Base-by-base conservation (phyloP, 441 rosid genomes). In the Mallotus japonicus region DNA sequence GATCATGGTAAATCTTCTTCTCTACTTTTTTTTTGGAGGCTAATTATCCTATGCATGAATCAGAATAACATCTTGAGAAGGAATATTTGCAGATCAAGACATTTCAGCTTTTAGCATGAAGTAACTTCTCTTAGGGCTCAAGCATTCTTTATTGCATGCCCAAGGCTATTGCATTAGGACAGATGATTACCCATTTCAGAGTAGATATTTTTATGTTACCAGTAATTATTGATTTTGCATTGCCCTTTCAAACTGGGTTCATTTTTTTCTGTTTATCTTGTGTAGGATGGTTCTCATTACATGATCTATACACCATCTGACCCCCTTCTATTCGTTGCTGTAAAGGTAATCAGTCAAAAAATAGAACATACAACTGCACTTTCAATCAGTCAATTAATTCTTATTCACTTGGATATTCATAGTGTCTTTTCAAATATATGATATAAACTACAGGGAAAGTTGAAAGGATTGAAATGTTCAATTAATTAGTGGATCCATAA, bases 221-320 rank as follows among this genome's bases (percentile, higher is more conserved):
- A 34, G 11, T 53, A 4, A 53, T 11, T 14, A 5, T 40, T 8
- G 5, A 17, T 37, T 37, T 55, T 40, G 62, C 60, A 22, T 34
- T 62, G 49, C 59, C 34, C 19, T 53, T 24, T 7, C 15, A 37
- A 3, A 42, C 16, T 24, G 42, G 13, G 17, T 6, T 42, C 4
- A 68, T 59, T 67, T 49, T 42, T 24, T 69, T 69, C 49, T 8
- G 13, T 75, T 53, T 72, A 63, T 19, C 61, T 72, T 64, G 49
- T 78, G 76, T 91, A 95, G 99, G 98, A 92, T 81, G 98, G 98
- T 69, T 79, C 90, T 62, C 97, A 92, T 86, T 95, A 86, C 85
- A 95, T 92, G 98, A 87, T 91, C 37, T 92, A 92, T 80, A 95
- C 99, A 46, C 97, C 99, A 69, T 89, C 94, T 9, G 97, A 92